Evolutionary conservation across 2,329 filamentous ascomycete species (phyloP), one percentile per base, ranked within the genome.

Genomic region (Pseudogymnoascus sp.): DNA sequence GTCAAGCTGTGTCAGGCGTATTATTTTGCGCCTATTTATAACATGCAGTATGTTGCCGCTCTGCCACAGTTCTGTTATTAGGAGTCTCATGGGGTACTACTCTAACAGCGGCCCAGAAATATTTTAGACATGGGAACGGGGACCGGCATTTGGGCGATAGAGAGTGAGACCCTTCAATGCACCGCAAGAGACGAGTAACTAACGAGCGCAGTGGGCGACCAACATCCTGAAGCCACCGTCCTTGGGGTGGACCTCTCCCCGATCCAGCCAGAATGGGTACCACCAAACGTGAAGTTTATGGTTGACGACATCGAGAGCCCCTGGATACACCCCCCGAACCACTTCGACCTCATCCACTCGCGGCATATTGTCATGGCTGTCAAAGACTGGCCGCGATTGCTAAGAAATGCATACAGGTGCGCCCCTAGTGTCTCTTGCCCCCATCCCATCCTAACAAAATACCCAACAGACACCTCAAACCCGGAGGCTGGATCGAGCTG

Each of bases 321-420:
- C 4, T 87, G 83, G 83, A 71, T 84, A 15, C 78, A 83, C 65
- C 79, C 80, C 4, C 69, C 71, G 3, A 79, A 83, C 65, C 77
- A 81, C 61, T 87, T 85, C 63, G 83, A 87, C 70, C 85, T 84
- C 64, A 79, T 87, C 35, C 84, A 87, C 69, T 79, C 81, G n/a
- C 78, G 85, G 2, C 79, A 83, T 63, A 81, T 82, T 1, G 80
- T 82, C 13, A 79, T 81, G 76, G 82, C 79, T 1, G 81, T 86
- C 64, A 80, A 78, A 60, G 77, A 86, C 68, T 86, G 83, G 83
- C 76, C 76, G 1, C 75, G 69, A 13, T 70, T 86, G 0, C 77
- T 85, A 64, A 71, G 73, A 13, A 77, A 78, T 63, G 75, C 78
- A 1, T 74, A 78, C 42, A 77, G 80, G 81, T 83, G 69, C 69